Base-by-base conservation (phyloP, 1,139 yeast genomes). In the Debaryomyces coudertii region DNA sequence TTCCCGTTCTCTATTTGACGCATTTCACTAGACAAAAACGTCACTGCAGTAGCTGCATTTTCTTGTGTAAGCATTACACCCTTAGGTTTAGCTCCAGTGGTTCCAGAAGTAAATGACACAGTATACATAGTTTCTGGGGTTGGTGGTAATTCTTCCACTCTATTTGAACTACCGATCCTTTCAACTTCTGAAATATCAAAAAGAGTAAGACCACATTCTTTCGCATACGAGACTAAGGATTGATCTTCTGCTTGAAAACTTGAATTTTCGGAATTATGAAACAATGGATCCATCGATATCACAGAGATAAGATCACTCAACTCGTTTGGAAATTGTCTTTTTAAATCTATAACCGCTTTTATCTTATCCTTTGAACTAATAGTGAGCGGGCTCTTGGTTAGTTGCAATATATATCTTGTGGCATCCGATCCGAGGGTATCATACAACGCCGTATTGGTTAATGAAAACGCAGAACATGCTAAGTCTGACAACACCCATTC, bases 81-180 rank as follows among this genome's bases (percentile, higher is more conserved):
- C 63, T 86, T 86, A 14, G 92, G 92, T 47, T 71, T 63, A 8
- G 73, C 52, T 12, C 90, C 90, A 4, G 92, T 85, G 22, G 92
- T 84, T 28, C 92, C 92, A 6, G 90, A 83, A 9, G 95, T 87
- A 64, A 86, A 87, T 37, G 87, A 82, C 51, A 87, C 81, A 40
- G 92, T 84, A 54, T 82, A 80, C 15, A 76, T 52, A 27, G 84
- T 76, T 7, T 80, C 77, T 1, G 83, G 77, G 0, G 58, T 62
- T 12, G 90, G 88, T 5, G 80, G 79, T 30, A 68, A 63, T 42
- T 73, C 72, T 0, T 74, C 70, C 7, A 70, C 58, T 4, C 79
- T 78, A 54, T 71, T 71, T 25, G 74, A 57, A 40, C 64, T 65
- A 20, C 93, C 95, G 30, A 84, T 61, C 25, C 66, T 62, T 51